These are phyloP conservation scores for Neofusicoccum umdonicola DNA, from an alignment of 2,329 filamentous ascomycete genomes.

Conservation along the genomic window DNA sequence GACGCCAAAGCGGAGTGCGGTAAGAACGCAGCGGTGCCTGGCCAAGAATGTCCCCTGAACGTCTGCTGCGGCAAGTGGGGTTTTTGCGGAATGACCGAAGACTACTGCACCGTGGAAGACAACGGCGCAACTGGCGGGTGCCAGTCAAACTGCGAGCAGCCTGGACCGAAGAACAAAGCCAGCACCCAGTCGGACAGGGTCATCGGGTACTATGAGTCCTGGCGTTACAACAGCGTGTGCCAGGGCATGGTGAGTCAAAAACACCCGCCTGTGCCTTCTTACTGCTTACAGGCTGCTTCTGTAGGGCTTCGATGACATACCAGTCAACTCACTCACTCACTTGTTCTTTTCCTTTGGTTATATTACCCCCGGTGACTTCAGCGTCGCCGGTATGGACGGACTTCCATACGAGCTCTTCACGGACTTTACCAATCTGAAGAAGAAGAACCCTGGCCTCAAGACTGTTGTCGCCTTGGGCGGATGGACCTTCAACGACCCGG, in stretches of 20 bases:
- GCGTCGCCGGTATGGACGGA: constrained; percentile 27
- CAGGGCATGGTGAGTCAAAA: constrained; percentile 20
- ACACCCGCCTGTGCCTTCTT: background rate
- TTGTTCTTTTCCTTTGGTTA: constrained; percentile 25
- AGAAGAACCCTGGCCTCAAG: constrained; percentile 29
- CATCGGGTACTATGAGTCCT: constrained; percentile 19
- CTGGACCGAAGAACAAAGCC: background rate
- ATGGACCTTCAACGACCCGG: constrained; percentile 41
- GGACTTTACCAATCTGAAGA: constrained; percentile 34
- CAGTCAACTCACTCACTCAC: constrained; percentile 26
- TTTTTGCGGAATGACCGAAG: constrained; percentile 8
- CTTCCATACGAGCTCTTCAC: constrained; percentile 24
- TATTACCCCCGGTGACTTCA: constrained; percentile 22
- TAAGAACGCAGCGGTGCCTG: constrained; percentile 11
- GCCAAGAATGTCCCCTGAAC: constrained; percentile 22
- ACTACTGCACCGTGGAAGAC: constrained; percentile 9
- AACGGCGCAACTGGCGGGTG: background rate
- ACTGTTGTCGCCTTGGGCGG: constrained; percentile 44
- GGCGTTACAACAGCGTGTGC: constrained; percentile 18
- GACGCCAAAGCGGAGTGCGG: constrained; percentile 21
- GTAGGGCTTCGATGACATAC: constrained; percentile 20
- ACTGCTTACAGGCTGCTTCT: too few species aligned
- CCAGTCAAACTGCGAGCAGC: constrained; percentile 13
- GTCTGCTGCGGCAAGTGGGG: constrained; percentile 1
- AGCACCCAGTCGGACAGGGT: background rate